Evolutionary conservation across 768 basidiomycete species (phyloP), one percentile per base, ranked within the genome.

Genomic region (Trametes punicea): DNA sequence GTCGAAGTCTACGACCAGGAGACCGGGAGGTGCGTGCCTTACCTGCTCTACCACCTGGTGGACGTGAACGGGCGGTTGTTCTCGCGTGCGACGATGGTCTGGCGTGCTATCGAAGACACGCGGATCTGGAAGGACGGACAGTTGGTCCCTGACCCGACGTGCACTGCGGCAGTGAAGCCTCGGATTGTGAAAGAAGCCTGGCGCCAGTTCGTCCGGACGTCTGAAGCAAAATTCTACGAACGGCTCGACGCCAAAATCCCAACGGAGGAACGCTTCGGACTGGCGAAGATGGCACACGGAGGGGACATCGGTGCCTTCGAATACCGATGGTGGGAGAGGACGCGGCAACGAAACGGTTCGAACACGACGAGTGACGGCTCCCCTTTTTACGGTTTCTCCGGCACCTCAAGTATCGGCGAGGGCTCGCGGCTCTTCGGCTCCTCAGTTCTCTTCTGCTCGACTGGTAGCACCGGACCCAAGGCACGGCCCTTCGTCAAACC

Each of bases 101-200:
- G 61, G 61, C 30, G 34, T 8, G 61, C 57, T 4, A 30, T 62
- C 18, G 46, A 54, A 33, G 55, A 56, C 45, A 55, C 34, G 8
- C 53, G 46, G 6, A 23, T 49, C 7, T 38, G 48, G 48, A 16
- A 49, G 25, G 29, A 34, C 20, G 42, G 42, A 13, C 27, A 21
- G 3, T 41, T 38, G 2, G 20, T 36, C 4, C 16, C 8, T 6
- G 38, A 46, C 8, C 16, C 18, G 5, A 1, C 8, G 2, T 20
- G 18, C 23, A 21, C 21, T 2, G 29, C 10, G 6, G 27, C 26
- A 1, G 39, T 39, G 18, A 57, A 51, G 31, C 8, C 34, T 8
- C 16, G 25, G 26, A 48, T 56, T 20, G 8, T 59, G 50, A 62
- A 62, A 47, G 61, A 62, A n/a, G 29, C 57, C 1, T 62, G 61